Evolutionary conservation across 257 asterid genomes (phyloP).

Genomic region (Solanum stenotomum): DNA sequence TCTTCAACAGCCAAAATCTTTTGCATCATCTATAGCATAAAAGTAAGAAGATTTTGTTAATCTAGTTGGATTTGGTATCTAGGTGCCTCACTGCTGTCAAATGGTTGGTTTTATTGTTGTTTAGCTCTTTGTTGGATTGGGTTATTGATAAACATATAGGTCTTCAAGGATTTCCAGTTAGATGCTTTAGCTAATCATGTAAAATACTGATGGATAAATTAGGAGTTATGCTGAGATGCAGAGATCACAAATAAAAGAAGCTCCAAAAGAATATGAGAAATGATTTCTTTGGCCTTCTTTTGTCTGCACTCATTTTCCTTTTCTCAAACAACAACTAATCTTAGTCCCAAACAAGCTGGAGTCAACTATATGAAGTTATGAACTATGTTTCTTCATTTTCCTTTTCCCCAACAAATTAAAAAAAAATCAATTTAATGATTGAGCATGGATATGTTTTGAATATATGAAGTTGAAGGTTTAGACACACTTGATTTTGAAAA

Average conservation of each 20-base stretch:
- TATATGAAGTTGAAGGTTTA: background rate
- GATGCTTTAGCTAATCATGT: background rate
- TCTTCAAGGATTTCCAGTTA: background rate
- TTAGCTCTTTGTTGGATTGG: background rate
- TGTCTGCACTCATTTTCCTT: background rate
- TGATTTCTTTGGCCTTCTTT: background rate
- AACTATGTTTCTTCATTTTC: background rate
- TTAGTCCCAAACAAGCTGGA: background rate
- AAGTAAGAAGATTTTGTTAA: background rate
- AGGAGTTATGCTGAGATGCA: background rate
- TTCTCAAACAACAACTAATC: background rate
- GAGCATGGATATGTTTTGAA: background rate
- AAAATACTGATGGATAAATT: background rate
- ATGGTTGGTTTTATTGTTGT: background rate
- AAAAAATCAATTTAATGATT: background rate
- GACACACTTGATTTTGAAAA: background rate
- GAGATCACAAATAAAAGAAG: background rate
- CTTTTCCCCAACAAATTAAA: background rate
- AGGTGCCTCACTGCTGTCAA: background rate
- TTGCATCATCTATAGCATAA: background rate
- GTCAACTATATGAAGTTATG: background rate
- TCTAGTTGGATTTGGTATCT: background rate
- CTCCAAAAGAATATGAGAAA: background rate
- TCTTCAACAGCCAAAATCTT: background rate
- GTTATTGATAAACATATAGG: background rate